phyloP scores from a whole-genome alignment of 176 grass and related monocot genomes.

The Poa pratensis region DNA sequence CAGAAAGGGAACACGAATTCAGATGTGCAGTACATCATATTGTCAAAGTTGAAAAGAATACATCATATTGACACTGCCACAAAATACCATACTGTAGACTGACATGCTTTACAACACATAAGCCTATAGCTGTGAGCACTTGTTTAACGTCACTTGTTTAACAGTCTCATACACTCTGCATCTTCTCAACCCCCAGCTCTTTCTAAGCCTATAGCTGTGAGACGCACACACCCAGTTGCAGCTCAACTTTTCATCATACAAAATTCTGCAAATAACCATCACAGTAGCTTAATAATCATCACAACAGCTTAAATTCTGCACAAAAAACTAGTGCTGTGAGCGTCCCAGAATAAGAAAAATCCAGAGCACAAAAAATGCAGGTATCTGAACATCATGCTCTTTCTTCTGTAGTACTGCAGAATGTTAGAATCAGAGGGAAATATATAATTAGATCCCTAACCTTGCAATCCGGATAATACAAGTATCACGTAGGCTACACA shows the following conservation, averaged over 20 bases:
- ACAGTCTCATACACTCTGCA: constrained; percentile 33
- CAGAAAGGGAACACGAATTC: no score
- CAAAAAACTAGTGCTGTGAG: no score
- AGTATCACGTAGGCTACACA: background rate
- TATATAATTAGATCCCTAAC: background rate
- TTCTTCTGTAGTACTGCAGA: background rate
- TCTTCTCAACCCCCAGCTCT: background rate
- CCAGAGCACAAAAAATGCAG: no score
- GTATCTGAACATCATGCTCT: no score
- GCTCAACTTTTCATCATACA: constrained; percentile 29
- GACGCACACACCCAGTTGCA: background rate
- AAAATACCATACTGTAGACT: constrained; percentile 32
- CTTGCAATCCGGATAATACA: background rate
- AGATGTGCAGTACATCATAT: no score
- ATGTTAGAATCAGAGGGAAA: background rate
- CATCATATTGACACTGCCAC: constrained; percentile 38
- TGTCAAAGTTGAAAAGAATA: background rate
- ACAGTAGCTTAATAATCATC: no score
- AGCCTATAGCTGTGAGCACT: no score
- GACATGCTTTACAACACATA: constrained; percentile 43
- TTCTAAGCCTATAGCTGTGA: background rate
- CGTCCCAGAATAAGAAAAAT: no score
- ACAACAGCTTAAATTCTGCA: no score
- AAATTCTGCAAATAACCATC: no score
- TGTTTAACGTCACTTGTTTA: background rate